phyloP scores from a whole-genome alignment of 352 stramenopile genomes.

The Phytophthora uliginosa region DNA sequence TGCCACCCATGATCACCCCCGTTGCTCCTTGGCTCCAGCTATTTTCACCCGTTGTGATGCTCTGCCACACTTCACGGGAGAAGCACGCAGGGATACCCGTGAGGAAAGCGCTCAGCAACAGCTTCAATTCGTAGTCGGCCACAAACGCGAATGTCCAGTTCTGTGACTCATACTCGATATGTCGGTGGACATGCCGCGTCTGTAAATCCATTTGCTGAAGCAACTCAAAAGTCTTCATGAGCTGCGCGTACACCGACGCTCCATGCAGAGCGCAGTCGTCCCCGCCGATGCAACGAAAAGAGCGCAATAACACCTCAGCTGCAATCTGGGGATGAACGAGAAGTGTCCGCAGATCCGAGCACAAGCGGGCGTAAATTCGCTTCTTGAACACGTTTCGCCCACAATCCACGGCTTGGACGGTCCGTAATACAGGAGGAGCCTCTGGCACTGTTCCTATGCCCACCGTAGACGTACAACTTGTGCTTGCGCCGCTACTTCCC shows the following conservation, averaged over 20 bases:
- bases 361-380: conserved; percentile 82
- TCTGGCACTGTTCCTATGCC: conserved; percentile 28
- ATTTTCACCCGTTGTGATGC: conserved; percentile 24
- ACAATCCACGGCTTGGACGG: conserved; percentile 71
- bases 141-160: conserved; percentile 90
- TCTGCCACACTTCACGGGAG: conserved; percentile 41
- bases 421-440: conserved; percentile 41
- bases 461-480: conserved; percentile 36
- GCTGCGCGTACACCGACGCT: conserved; percentile 60
- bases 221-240: conserved; percentile 69
- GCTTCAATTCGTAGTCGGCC: conserved; percentile 84
- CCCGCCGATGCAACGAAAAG: conserved; percentile 50
- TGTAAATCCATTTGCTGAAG: conserved; percentile 90
- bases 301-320: conserved; percentile 65
- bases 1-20: conserved; percentile 26
- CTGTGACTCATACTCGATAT: conserved; percentile 89
- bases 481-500: conserved; percentile 6
- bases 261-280: conserved; percentile 37
- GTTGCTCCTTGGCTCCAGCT: conserved; percentile 33
- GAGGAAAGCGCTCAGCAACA: conserved; percentile 78
- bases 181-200: conserved; percentile 64
- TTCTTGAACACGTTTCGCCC: conserved; percentile 81
- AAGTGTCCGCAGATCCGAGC: conserved; percentile 81
- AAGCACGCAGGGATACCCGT: conserved; percentile 70
- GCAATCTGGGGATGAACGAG: conserved; percentile 77